Evolutionary conservation across 2,329 filamentous ascomycete species (phyloP).

Genomic region (Juglanconis sp.): DNA sequence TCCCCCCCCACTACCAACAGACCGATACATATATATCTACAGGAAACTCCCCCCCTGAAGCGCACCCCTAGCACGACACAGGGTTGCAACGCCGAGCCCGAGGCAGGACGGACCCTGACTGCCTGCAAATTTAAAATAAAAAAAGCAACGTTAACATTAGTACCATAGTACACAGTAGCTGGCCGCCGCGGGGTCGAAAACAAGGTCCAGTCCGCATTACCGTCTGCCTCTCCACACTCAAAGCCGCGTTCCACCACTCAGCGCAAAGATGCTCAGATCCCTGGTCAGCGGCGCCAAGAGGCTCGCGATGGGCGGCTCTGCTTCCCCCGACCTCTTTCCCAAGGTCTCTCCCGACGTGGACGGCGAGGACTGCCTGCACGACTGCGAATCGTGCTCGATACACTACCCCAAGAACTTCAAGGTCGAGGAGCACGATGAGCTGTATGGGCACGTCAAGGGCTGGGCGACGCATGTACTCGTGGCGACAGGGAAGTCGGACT

Average conservation of each 20-base stretch:
- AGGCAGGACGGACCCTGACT: not conserved
- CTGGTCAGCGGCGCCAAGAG: constrained; percentile 37
- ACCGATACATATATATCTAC: too few relatives aligned
- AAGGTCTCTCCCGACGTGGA: constrained; percentile 73
- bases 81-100: not conserved
- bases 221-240: too few relatives aligned
- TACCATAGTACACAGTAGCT: too few relatives aligned
- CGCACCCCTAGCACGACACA: not conserved
- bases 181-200: too few relatives aligned
- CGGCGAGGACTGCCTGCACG: constrained; percentile 83
- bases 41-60: not conserved
- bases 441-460: constrained; percentile 82
- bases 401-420: constrained; percentile 70
- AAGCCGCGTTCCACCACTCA: not conserved
- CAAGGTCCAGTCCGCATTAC: too few relatives aligned
- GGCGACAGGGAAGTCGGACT: constrained; percentile 93
- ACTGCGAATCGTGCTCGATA: constrained; percentile 79
- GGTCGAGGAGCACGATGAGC: constrained; percentile 71
- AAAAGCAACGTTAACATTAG: not conserved
- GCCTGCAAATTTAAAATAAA: not conserved
- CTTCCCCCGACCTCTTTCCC: constrained; percentile 60
- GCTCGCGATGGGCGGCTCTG: constrained; percentile 27
- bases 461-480: constrained; percentile 90
- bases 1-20: not conserved
- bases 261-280: constrained; percentile 30